Evolutionary conservation across 2,329 filamentous ascomycete genomes (phyloP), one percentile per base, ranked within the genome.

Genomic region (Ophiostoma piceae): DNA sequence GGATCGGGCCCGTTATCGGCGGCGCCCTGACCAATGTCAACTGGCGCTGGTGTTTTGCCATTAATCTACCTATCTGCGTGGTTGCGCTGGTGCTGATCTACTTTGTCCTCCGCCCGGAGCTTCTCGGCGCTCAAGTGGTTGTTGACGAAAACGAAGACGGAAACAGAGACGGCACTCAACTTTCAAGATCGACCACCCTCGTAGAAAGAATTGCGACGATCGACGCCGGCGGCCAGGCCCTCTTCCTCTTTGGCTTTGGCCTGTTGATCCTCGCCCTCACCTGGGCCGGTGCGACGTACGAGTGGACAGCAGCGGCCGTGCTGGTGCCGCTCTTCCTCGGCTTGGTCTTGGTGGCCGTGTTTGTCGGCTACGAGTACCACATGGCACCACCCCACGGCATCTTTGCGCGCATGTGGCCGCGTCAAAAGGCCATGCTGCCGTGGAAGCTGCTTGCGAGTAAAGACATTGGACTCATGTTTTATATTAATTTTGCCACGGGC

Each of bases 21-120:
- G 87, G 82, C 0, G 85, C 84, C 71, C 79, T 88, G 14, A 84
- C 84, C 12, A 78, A 80, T 47, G 77, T 81, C 3, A 83, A 82
- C 72, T 91, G 88, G 88, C 80, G 88, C 67, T 91, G 89, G 83
- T 88, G 87, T 74, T 91, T 91, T 65, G 70, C 68, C 51, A 68
- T 71, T n/a, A 71, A 72, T 51, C 62, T 72, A 60, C 86, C 86
- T 19, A 81, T 88, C 60, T 82, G 80, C 1, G 79, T 82, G 2
- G 74, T 84, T 26, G 84, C 83, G 6, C 79, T 89, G 47, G 66
- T 84, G n/a, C 71, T 86, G 57, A 80, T 86, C 67, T 85, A 85
- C 74, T 77, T 88, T 69, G 73, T 90, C 43, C 81, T 90, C 41
- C 82, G 87, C 26, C 82, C 84, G 39, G 84, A 88, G 62, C 81